Evolutionary conservation across 768 basidiomycete genomes (phyloP).

Genomic region (Rhizopogon sp.): DNA sequence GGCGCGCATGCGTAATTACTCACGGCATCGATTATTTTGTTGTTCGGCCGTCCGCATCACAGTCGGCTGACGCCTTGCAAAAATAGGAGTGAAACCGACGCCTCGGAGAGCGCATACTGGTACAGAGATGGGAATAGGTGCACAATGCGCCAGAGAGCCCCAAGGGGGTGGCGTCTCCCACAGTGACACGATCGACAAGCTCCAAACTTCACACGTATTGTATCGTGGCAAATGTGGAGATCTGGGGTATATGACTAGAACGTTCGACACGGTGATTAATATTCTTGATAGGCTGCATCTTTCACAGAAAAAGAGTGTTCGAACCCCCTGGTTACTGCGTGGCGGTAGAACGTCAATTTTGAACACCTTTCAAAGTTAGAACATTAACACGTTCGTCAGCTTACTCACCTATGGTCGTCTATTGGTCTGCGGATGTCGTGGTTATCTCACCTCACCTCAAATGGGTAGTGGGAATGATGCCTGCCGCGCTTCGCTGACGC

Average conservation of each 20-base stretch:
- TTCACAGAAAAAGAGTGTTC: not conserved
- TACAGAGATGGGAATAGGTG: not conserved
- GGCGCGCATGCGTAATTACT: not conserved
- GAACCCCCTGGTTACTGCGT: not conserved
- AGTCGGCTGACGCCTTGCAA: not conserved
- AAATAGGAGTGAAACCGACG: not conserved
- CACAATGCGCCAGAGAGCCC: not conserved
- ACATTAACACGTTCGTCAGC: not conserved
- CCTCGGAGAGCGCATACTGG: not conserved
- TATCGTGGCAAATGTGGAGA: not conserved
- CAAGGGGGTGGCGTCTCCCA: not conserved
- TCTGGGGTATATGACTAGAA: not conserved
- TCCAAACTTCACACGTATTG: not conserved
- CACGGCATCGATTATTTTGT: not conserved
- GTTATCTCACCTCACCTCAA: not conserved
- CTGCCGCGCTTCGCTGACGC: too few species aligned
- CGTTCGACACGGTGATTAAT: not conserved
- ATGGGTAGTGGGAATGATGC: not conserved
- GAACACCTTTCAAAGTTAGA: too few species aligned
- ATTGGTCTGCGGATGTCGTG: not conserved
- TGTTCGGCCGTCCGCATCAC: not conserved
- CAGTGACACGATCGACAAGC: not conserved
- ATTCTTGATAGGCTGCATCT: too few species aligned
- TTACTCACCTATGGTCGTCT: not conserved
- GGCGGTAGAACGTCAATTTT: not conserved